A percentile compares a stretch with the other conserved stretches of the same genome.
These are phyloP conservation scores for Diaporthe helianthi DNA, from an alignment of 2,329 filamentous ascomycete genomes.

Conservation along the genomic window DNA sequence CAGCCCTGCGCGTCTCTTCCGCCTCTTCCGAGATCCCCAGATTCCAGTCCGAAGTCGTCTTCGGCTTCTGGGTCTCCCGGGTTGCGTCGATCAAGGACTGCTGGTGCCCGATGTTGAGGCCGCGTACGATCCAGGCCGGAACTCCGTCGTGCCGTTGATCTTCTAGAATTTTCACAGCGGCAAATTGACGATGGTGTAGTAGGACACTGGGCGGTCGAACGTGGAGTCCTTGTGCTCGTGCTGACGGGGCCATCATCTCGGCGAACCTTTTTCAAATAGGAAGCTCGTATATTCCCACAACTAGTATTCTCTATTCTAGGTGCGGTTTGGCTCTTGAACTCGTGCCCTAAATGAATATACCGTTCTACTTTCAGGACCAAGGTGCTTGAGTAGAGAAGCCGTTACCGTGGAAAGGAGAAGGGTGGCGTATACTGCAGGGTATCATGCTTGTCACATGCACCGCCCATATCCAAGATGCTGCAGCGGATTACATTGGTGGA, in stretches of 20 bases:
- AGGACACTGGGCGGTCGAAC: conserved; percentile 47
- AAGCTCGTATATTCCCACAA: not conserved
- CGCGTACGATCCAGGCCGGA: conserved; percentile 50
- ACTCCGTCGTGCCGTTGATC: conserved; percentile 48
- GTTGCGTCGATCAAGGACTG: conserved; percentile 37
- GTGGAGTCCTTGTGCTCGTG: conserved; percentile 48
- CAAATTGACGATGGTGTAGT: conserved; percentile 49
- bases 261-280: not conserved
- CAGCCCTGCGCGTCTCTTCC: conserved; percentile 36
- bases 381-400: not conserved
- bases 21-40: conserved; percentile 34
- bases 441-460: no score
- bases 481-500: no score
- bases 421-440: no score
- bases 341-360: not conserved
- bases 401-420: not conserved
- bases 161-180: conserved; percentile 46
- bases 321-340: not conserved
- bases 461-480: no score
- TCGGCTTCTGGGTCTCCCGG: conserved; percentile 5
- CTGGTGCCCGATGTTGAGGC: conserved; percentile 43
- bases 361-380: no score
- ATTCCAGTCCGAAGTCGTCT: conserved; percentile 27
- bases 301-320: not conserved
- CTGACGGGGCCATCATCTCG: conserved; percentile 38